A percentile compares a stretch with the other conserved stretches of the same genome.
Conservation (phyloP, 2,329 filamentous ascomycete genomes). For the Aspergillus oerlinghausenensis region DNA sequence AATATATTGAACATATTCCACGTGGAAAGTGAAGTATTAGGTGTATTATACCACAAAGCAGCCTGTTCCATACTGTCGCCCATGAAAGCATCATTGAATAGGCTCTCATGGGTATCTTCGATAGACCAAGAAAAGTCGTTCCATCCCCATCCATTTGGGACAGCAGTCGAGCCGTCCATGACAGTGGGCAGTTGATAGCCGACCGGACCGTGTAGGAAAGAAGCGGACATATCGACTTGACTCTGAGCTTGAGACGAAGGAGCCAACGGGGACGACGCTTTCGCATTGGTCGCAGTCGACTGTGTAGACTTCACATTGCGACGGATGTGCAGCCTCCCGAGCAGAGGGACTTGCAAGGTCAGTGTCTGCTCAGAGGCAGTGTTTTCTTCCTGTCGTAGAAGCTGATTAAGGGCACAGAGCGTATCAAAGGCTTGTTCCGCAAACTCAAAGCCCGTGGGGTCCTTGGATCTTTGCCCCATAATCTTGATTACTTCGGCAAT, state of each 20-base stretch:
- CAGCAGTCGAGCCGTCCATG: not conserved
- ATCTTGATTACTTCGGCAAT: slow-evolving; percentile 7
- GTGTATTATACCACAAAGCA: not conserved
- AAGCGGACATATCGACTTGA: not conserved
- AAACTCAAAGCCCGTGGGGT: slow-evolving; percentile 4
- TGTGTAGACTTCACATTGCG: slow-evolving; percentile 5
- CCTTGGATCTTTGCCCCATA: slow-evolving; percentile 6
- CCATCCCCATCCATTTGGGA: not conserved
- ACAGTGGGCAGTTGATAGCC: not conserved
- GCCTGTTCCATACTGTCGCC: not conserved
- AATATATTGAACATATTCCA: not conserved
- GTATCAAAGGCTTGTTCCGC: slow-evolving; percentile 6
- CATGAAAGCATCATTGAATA: not conserved
- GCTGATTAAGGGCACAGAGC: slow-evolving; percentile 6
- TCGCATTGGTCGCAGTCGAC: not conserved
- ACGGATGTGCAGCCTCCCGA: slow-evolving; percentile 15
- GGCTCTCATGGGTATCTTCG: slow-evolving; percentile 3
- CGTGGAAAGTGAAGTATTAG: not conserved
- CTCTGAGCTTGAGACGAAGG: not conserved
- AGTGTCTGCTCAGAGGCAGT: slow-evolving; percentile 1
- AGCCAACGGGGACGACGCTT: not conserved
- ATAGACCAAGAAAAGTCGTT: slow-evolving; percentile 7
- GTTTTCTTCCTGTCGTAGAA: slow-evolving; percentile 9
- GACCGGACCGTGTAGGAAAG: not conserved
- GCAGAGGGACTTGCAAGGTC: slow-evolving; percentile 13